Conservation (phyloP, 1,284 basidiomycete species). For the Irpex lacteus region DNA sequence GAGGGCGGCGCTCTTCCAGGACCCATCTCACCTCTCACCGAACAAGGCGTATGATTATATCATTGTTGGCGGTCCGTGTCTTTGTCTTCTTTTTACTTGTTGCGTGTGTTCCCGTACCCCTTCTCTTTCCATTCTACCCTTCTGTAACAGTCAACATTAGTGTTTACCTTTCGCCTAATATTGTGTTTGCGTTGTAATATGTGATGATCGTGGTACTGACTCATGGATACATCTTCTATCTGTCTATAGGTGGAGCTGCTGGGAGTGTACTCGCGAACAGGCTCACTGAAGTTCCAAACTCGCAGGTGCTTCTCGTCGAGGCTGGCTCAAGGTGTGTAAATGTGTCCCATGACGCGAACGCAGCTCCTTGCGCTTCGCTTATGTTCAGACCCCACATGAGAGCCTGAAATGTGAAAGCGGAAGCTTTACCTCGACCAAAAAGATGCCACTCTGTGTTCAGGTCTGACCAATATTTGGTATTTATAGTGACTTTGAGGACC, state of each 20-base stretch:
- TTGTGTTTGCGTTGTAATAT: too few species aligned
- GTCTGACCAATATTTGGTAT: not conserved
- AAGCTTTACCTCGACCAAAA: not conserved
- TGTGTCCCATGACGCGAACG: not conserved
- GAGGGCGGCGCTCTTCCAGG: not conserved
- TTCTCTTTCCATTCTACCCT: not conserved
- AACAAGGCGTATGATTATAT: constrained; percentile 1
- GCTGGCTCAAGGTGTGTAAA: not conserved
- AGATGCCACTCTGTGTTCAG: not conserved
- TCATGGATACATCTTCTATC: not conserved
- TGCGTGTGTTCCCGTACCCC: not conserved
- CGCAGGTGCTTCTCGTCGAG: not conserved
- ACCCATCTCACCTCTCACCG: not conserved
- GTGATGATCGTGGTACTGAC: too few species aligned
- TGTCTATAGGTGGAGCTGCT: not conserved
- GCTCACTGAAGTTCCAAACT: not conserved
- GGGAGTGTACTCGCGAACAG: constrained; percentile 5
- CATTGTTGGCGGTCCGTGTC: not conserved
- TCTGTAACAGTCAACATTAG: not conserved
- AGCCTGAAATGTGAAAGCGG: not conserved
- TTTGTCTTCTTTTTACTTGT: not conserved
- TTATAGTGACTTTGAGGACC: not conserved
- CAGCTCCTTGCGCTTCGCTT: too few species aligned
- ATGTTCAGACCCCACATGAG: too few species aligned
- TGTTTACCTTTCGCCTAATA: not conserved